Base-by-base conservation (phyloP, 345 rosid species). In the Draba incana region DNA sequence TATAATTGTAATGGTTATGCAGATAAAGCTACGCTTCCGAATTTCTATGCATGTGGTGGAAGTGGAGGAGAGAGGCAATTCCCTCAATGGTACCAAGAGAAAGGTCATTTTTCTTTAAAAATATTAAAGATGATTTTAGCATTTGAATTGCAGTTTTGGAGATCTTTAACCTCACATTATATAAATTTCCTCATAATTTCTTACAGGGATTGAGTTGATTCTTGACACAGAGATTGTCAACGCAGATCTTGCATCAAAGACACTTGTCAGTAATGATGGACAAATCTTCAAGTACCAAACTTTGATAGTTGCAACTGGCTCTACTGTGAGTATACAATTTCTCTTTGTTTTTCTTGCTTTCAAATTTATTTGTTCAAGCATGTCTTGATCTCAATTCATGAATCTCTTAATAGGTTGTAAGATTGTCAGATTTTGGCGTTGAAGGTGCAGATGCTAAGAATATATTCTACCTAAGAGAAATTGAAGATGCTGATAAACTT, bases 281-380 rank as follows among this genome's bases (percentile, higher is more conserved):
- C 78, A 80, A 66, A 70, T 71, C 64, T 88, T 88, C 80, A 88
- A 82, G 71, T 92, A 83, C 70, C 77, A 92, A 27, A 77, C 58
- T 76, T 70, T 93, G 79, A 45, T 90, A 38, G 86, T 89, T 63
- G 97, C 98, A 10, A 92, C 98, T 44, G 98, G 98, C 50, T 90
- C 97, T 23, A 69, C 79, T 42, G 79, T 75, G 35, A 57, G 75
- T 16, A 56, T 14, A 42, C 62, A 35, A 5, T 31, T 7, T 35
- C 50, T 43, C n/a, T 53, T 20, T 45, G 4, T 73, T 2, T 20
- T 47, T n/a, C 13, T 3, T n/a, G 4, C 35, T 35, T 35, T 35
- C 10, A 8, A 8, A 9, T 44, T 14, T 3, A 10, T 20, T 35
- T 2, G 45, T 62, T 31, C 4, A 1, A 43, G 1, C 1, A 9